These are phyloP conservation scores for Psilocybe azurescens DNA, from an alignment of 768 basidiomycete genomes.

Conservation along the genomic window DNA sequence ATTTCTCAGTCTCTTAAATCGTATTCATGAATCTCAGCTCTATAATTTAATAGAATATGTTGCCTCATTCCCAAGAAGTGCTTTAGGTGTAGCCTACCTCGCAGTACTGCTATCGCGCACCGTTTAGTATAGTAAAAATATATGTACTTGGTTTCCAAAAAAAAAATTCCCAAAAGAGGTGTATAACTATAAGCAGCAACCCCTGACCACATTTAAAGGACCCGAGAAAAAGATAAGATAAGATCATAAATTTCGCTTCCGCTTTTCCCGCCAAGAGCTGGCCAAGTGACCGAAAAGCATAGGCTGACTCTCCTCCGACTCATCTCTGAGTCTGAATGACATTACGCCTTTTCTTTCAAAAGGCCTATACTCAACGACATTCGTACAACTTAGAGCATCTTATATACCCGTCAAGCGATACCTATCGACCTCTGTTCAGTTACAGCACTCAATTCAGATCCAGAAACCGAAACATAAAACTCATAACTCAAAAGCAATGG, in stretches of 20 bases:
- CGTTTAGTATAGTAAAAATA: too few relatives aligned
- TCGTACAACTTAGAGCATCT: background rate
- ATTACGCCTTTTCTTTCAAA: background rate
- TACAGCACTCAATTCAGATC: background rate
- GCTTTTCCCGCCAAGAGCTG: background rate
- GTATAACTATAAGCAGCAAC: too few relatives aligned
- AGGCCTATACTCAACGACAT: background rate
- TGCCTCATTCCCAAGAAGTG: too few relatives aligned
- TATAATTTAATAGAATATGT: too few relatives aligned
- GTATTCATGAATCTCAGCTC: too few relatives aligned
- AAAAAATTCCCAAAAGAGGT: too few relatives aligned
- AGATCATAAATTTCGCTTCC: constrained; percentile 10
- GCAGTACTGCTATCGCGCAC: too few relatives aligned
- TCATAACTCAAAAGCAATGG: constrained; percentile 31
- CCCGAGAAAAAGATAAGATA: background rate
- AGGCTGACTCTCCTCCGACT: background rate
- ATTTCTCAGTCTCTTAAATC: too few relatives aligned
- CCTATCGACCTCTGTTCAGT: background rate
- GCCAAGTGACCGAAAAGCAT: background rate
- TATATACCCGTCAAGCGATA: background rate
- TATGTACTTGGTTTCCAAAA: too few relatives aligned
- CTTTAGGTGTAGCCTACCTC: too few relatives aligned
- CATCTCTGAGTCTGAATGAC: constrained; percentile 4
- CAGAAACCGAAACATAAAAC: background rate
- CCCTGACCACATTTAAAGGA: background rate